Percentiles rank a stretch among this genome's conserved stretches.
phyloP scores from a whole-genome alignment of 352 stramenopile genomes.

The Saprolegnia parasitica region DNA sequence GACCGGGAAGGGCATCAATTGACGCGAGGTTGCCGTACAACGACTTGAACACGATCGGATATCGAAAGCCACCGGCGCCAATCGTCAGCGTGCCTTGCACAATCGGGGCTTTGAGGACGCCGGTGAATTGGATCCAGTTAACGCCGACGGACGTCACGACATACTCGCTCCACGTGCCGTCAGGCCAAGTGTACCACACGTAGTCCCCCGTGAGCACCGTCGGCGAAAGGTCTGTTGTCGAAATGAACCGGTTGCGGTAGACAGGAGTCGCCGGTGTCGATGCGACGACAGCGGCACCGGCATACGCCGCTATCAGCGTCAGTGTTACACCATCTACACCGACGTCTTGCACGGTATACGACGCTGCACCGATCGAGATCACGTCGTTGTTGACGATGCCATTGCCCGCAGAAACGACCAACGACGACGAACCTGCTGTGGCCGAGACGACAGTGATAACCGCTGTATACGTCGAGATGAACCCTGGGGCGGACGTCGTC shows the following conservation, averaged over 20 bases:
- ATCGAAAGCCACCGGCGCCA: conserved; percentile 46
- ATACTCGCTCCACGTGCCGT: conserved; percentile 50
- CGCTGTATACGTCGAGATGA: background rate
- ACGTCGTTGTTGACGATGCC: conserved; percentile 5
- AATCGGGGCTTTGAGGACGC: conserved; percentile 43
- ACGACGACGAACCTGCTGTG: background rate
- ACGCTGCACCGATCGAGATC: conserved; percentile 7
- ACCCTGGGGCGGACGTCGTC: conserved; percentile 1
- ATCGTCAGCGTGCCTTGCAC: conserved; percentile 38
- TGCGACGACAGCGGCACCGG: conserved; percentile 13
- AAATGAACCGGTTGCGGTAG: conserved; percentile 5
- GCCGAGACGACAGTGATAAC: conserved; percentile 1
- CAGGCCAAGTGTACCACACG: conserved; percentile 47
- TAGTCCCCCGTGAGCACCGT: conserved; percentile 40
- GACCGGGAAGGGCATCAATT: conserved; percentile 51
- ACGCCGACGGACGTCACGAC: conserved; percentile 31
- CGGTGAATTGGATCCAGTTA: conserved; percentile 46
- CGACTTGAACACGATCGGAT: conserved; percentile 66
- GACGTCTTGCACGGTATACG: conserved; percentile 9
- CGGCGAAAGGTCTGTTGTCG: conserved; percentile 46
- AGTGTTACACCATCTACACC: conserved; percentile 15
- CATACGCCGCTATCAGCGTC: conserved; percentile 14
- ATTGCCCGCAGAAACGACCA: background rate
- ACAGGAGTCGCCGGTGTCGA: conserved; percentile 1
- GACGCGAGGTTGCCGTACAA: conserved; percentile 51